A percentile compares a stretch with the other conserved stretches of the same genome.
Evolutionary conservation across 208 protist species (phyloP).

Genomic region (Acanthamoeba healyi): DNA sequence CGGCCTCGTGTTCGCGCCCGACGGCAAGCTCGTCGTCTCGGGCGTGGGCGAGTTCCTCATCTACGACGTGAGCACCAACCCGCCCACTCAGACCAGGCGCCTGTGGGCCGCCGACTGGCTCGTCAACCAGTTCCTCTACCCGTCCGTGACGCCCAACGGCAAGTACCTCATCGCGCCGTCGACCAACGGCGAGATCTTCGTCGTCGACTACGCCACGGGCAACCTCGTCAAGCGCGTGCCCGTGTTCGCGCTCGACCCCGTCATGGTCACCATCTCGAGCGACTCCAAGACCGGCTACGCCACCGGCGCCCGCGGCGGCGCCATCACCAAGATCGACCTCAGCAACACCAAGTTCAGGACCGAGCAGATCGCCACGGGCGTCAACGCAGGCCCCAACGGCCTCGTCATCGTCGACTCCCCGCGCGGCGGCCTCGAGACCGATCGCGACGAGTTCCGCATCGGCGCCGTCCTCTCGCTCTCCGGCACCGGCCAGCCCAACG

Average conservation of each 20-base stretch:
- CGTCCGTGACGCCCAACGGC: slow-evolving; percentile 19
- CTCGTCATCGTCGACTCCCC: background rate
- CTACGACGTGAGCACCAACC: slow-evolving; percentile 11
- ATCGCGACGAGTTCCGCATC: slow-evolving; percentile 32
- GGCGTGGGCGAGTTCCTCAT: background rate
- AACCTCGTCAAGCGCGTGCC: background rate
- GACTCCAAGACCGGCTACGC: slow-evolving; percentile 44
- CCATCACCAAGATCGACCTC: slow-evolving; percentile 37
- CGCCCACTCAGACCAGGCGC: background rate
- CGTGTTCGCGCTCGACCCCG: background rate
- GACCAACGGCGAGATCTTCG: slow-evolving; percentile 24
- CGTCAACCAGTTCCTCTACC: slow-evolving; percentile 33
- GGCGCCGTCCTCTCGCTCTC: slow-evolving; percentile 35
- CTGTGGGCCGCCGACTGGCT: background rate
- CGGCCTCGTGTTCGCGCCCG: slow-evolving; percentile 24
- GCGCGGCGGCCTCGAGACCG: background rate
- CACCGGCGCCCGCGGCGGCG: background rate
- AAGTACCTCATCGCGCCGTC: slow-evolving; percentile 45
- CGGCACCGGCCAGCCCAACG: slow-evolving; percentile 41
- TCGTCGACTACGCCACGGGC: slow-evolving; percentile 6
- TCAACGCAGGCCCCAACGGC: slow-evolving; percentile 9
- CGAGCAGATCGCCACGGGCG: background rate
- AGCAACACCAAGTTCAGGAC: background rate
- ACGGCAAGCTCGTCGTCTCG: slow-evolving; percentile 12
- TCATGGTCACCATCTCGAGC: background rate